A percentile compares a stretch with the other conserved stretches of the same genome.
Evolutionary conservation across 495 filamentous ascomycete genomes (phyloP).

Genomic region (Lophium mytilinum): DNA sequence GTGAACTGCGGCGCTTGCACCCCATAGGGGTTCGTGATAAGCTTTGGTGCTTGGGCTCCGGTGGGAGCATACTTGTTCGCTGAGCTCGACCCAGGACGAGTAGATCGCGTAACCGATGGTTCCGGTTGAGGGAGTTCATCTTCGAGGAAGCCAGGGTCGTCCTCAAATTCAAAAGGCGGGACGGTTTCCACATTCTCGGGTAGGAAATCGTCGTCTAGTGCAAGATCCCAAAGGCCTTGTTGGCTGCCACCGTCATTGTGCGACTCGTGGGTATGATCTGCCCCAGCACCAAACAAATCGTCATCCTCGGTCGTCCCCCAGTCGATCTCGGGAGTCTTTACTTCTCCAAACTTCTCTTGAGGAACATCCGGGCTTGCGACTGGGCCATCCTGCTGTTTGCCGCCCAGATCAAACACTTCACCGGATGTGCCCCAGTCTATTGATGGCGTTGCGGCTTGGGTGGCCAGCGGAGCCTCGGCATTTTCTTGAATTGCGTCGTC

Average conservation of each 20-base stretch:
- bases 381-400: slow-evolving; percentile 14
- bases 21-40: slow-evolving; percentile 9
- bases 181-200: slow-evolving; percentile 54
- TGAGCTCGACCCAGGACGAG: not conserved
- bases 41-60: not conserved
- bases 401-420: slow-evolving; percentile 24
- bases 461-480: slow-evolving; percentile 11
- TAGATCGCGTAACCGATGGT: not conserved
- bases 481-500: slow-evolving; percentile 22
- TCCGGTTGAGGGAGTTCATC: slow-evolving; percentile 30
- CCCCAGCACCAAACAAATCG: slow-evolving; percentile 13
- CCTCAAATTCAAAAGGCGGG: slow-evolving; percentile 55
- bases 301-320: slow-evolving; percentile 19
- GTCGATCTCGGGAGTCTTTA: slow-evolving; percentile 8
- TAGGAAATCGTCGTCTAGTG: slow-evolving; percentile 67
- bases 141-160: slow-evolving; percentile 67
- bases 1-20: slow-evolving; percentile 21
- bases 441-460: slow-evolving; percentile 1
- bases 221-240: slow-evolving; percentile 49
- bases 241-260: slow-evolving; percentile 21
- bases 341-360: not conserved
- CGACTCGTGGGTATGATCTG: not conserved
- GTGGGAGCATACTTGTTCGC: slow-evolving; percentile 15
- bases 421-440: slow-evolving; percentile 21
- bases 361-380: not conserved